These are phyloP conservation scores for Pseudogymnoascus sp. DNA, from an alignment of 2,329 filamentous ascomycete species.

Conservation along the genomic window DNA sequence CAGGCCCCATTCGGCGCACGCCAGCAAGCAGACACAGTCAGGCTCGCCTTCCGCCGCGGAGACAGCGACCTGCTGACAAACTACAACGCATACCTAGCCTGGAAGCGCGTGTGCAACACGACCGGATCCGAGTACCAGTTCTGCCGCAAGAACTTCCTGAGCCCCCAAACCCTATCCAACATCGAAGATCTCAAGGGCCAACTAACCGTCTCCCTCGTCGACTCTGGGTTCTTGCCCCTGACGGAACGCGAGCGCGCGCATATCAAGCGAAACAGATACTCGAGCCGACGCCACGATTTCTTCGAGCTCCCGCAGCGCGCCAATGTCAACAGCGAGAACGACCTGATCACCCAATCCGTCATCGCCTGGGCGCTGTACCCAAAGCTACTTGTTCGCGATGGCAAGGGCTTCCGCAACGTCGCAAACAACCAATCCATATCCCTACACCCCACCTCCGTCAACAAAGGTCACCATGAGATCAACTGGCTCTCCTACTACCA, in stretches of 20 bases:
- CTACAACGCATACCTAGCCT: constrained; percentile 87
- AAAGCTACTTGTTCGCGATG: constrained; percentile 77
- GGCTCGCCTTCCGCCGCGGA: constrained; percentile 70
- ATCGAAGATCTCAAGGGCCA: constrained; percentile 96
- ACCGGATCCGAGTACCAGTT: constrained; percentile 74
- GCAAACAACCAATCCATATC: constrained; percentile 88
- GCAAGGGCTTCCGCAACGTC: constrained; percentile 82
- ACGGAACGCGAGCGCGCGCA: constrained; percentile 61
- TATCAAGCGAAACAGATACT: constrained; percentile 47
- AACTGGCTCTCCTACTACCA: constrained; percentile 93
- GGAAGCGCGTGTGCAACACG: constrained; percentile 74
- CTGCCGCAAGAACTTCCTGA: constrained; percentile 91
- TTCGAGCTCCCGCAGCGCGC: constrained; percentile 74
- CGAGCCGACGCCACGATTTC: constrained; percentile 60
- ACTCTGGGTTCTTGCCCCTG: constrained; percentile 74
- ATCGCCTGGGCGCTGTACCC: constrained; percentile 95
- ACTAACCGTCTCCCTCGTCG: constrained; percentile 73
- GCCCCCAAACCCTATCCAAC: constrained; percentile 76
- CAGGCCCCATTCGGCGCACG: constrained; percentile 78
- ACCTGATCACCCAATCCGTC: constrained; percentile 70
- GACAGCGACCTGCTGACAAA: constrained; percentile 89
- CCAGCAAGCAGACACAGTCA: constrained; percentile 71
- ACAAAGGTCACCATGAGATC: constrained; percentile 61
- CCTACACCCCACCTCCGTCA: constrained; percentile 82
- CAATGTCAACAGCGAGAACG: constrained; percentile 71